Conservation (phyloP, 106 monocot genomes). For the Iris macrosiphon region DNA sequence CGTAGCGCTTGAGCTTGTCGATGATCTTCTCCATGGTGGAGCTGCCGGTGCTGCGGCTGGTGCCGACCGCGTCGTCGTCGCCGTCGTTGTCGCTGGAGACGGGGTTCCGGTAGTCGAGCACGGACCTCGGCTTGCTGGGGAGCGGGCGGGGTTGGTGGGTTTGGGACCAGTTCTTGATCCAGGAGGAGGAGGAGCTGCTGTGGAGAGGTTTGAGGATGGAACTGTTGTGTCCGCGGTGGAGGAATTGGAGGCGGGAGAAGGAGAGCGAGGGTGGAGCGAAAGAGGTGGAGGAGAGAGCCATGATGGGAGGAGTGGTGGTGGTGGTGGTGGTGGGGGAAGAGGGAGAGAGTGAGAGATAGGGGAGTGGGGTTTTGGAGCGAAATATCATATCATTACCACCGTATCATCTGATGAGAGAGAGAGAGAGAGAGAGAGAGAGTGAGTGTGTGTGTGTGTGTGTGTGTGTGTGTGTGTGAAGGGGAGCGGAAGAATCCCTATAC, state of each 20-base stretch:
- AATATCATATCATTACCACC: no score
- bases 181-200: background rate
- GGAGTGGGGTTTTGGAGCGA: no score
- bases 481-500: no score
- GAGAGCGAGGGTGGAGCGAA: background rate
- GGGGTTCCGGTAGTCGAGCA: conserved; percentile 40
- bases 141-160: conserved; percentile 7
- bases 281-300: conserved; percentile 30
- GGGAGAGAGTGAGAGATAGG: conserved; percentile 7
- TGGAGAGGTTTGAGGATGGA: background rate
- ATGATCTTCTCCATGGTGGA: conserved; percentile 81
- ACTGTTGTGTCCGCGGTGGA: background rate
- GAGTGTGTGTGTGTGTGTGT: no score
- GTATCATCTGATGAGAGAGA: no score
- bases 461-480: no score
- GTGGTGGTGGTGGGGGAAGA: conserved; percentile 15
- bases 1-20: conserved; percentile 64
- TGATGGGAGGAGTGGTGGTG: conserved; percentile 24
- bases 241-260: conserved; percentile 10
- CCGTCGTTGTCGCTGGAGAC: conserved; percentile 37
- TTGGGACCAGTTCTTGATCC: conserved; percentile 36
- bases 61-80: conserved; percentile 65
- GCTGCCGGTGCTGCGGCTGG: conserved; percentile 58
- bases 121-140: conserved; percentile 25
- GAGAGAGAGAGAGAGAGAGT: no score